Evolutionary conservation across 108 stramenopile species (phyloP), one percentile per base, ranked within the genome.

Genomic region (Pseudonitzschia delicatissima): DNA sequence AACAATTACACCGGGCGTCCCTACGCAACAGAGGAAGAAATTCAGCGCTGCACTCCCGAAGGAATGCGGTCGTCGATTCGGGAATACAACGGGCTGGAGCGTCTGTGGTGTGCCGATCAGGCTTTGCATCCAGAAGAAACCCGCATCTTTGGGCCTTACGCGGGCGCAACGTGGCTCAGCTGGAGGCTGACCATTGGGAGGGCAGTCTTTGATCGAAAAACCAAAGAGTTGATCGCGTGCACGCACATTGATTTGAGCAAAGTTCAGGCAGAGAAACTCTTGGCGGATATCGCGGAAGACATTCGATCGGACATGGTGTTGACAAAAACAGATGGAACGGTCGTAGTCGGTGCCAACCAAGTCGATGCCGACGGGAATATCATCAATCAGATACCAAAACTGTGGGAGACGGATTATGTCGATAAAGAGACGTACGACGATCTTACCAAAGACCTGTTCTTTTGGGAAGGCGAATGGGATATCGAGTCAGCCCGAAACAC

Each of bases 31-130:
- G 67, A 68, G 2, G 77, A 82, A 52, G 78, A 77, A 51, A 84
- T 80, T 48, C 40, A 55, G 23, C 45, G 73, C 12, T 86, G 84
- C 61, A 73, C 70, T 62, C 69, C 76, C 17, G 49, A 66, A 33
- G 81, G 81, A 17, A 67, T 49, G 9, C 18, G 47, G 8, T 72
- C 74, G 5, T 72, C 71, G 0, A 45, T 31, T 5, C 66, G 79
- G 36, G 52, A 77, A 47, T 86, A 86, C 53, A 82, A 80, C 49
- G 76, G 81, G 11, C 57, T 86, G 49, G 81, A 86, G 66, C 69
- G 81, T 29, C 79, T 64, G 4, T 86, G 78, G 78, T 86, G 81
- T 53, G 51, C 61, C 18, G 81, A 82, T 37, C 78, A 82, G 48
- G 78, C 72, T 15, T 51, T 84, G 0, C 32, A 74, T 44, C 77